These are phyloP conservation scores for Leucocoprinus leucothites DNA, from an alignment of 768 basidiomycete species.

Conservation along the genomic window DNA sequence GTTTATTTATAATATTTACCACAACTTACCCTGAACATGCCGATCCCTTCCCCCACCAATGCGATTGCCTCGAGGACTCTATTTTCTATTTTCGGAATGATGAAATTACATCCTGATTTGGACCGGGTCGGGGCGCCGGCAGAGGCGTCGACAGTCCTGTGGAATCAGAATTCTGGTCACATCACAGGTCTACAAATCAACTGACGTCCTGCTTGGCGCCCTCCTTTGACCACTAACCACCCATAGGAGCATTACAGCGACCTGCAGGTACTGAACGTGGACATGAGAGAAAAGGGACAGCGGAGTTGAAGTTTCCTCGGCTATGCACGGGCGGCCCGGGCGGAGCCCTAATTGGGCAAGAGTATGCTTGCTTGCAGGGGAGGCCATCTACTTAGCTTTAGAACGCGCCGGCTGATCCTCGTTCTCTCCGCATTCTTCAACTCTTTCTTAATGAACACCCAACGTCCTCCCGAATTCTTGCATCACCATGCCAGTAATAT, in stretches of 20 bases:
- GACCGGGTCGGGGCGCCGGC: not conserved
- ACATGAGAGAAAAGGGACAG: no score
- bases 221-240: not conserved
- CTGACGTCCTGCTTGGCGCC: not conserved
- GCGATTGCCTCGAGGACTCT: no score
- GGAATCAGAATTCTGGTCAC: constrained; percentile 1
- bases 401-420: not conserved
- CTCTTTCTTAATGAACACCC: constrained; percentile 3
- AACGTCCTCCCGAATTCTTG: not conserved
- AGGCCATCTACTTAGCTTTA: not conserved
- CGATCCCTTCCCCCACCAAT: no score
- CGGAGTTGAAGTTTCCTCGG: no score
- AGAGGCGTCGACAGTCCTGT: not conserved
- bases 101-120: no score
- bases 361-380: not conserved
- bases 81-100: no score
- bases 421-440: not conserved
- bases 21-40: not conserved
- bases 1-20: not conserved
- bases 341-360: not conserved
- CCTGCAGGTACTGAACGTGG: no score
- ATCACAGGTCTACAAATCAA: not conserved
- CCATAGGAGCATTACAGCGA: no score
- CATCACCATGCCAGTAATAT: not conserved
- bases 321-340: not conserved